Percentiles rank a stretch among this genome's conserved stretches.
phyloP scores from a whole-genome alignment of 805 yeast genomes.

The Yamadazyma takamatsuzukensis region DNA sequence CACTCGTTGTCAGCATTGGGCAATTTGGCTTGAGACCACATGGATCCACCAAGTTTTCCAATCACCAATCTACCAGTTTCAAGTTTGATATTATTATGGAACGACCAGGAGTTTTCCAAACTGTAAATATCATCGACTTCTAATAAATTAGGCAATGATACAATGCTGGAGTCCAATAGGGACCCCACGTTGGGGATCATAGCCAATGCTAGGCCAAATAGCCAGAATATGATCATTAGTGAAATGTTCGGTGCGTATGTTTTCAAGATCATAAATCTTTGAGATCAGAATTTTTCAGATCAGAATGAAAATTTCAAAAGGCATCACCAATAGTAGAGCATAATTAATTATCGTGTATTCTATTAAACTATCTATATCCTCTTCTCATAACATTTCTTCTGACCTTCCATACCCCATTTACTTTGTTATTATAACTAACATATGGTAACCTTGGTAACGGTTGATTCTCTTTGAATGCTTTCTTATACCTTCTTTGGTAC shows the following conservation, averaged over 20 bases:
- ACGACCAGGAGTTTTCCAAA: slow-evolving; percentile 26
- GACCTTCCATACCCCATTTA: slow-evolving; percentile 57
- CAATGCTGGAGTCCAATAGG: neutral
- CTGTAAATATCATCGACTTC: slow-evolving; percentile 19
- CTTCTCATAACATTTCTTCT: slow-evolving; percentile 52
- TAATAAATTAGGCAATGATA: slow-evolving; percentile 36
- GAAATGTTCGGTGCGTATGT: too few species aligned
- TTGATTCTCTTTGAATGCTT: slow-evolving; percentile 10
- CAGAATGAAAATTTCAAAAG: too few species aligned
- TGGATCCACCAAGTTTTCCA: slow-evolving; percentile 16
- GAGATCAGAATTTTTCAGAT: too few species aligned
- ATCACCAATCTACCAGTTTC: slow-evolving; percentile 59
- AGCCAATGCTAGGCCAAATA: neutral
- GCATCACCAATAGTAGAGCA: too few species aligned
- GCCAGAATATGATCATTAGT: neutral
- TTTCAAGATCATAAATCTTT: too few species aligned
- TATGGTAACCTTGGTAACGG: slow-evolving; percentile 33
- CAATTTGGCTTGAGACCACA: slow-evolving; percentile 19
- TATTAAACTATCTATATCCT: too few species aligned
- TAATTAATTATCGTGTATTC: too few species aligned
- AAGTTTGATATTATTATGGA: slow-evolving; percentile 72
- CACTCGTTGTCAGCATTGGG: slow-evolving; percentile 32
- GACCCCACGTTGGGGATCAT: slow-evolving; percentile 1
- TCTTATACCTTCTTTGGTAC: slow-evolving; percentile 17
- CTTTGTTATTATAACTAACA: slow-evolving; percentile 38